These are phyloP conservation scores for Heliocybe sulcata DNA, from an alignment of 1,284 basidiomycete species.

Conservation along the genomic window DNA sequence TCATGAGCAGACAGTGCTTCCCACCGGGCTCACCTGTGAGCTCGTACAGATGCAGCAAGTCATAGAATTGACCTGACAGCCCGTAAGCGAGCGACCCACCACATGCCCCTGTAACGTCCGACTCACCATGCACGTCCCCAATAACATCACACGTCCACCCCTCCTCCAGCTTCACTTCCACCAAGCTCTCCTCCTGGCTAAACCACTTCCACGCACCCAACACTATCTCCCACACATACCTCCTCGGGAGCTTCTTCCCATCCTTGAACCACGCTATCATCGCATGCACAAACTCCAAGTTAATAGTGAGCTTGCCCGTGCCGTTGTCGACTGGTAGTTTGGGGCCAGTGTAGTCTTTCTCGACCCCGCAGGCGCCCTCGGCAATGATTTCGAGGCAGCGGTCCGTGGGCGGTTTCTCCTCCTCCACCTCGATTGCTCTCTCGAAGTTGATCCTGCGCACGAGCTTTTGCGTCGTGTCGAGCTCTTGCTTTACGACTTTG, in stretches of 20 bases:
- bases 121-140: slow-evolving; percentile 79
- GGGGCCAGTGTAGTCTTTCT: slow-evolving; percentile 64
- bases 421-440: slow-evolving; percentile 89
- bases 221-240: slow-evolving; percentile 95
- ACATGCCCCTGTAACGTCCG: neutral
- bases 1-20: slow-evolving; percentile 85
- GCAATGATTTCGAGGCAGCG: slow-evolving; percentile 75
- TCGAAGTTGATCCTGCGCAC: slow-evolving; percentile 84
- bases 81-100: neutral
- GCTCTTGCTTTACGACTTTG: slow-evolving; percentile 70
- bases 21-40: slow-evolving; percentile 82
- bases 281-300: slow-evolving; percentile 69
- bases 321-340: slow-evolving; percentile 44
- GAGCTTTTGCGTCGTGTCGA: slow-evolving; percentile 88
- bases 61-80: slow-evolving; percentile 83
- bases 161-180: slow-evolving; percentile 72
- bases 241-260: slow-evolving; percentile 79
- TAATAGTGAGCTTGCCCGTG: slow-evolving; percentile 62
- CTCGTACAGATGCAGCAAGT: slow-evolving; percentile 83
- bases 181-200: slow-evolving; percentile 75
- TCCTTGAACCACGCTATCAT: slow-evolving; percentile 94
- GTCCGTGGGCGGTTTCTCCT: slow-evolving; percentile 71
- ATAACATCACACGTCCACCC: slow-evolving; percentile 87
- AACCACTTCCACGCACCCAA: slow-evolving; percentile 81
- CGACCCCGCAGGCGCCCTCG: slow-evolving; percentile 74